phyloP scores from a whole-genome alignment of 495 filamentous ascomycete species.

The Neurospora tetrasperma region DNA sequence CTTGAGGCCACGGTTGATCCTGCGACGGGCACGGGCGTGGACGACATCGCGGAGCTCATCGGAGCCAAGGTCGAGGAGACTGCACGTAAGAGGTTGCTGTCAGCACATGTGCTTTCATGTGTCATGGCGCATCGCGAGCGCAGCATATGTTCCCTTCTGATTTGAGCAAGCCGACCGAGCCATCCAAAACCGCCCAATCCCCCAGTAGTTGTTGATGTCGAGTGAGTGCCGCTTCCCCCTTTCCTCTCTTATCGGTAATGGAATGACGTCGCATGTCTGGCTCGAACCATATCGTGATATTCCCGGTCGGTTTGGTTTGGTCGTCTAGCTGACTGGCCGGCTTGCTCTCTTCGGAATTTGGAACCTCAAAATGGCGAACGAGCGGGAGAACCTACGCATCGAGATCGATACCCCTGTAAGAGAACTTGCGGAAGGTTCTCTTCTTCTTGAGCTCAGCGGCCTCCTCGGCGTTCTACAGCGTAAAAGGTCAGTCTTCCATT shows the following conservation, averaged over 20 bases:
- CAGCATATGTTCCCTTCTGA: neutral
- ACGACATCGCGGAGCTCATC: constrained; percentile 98
- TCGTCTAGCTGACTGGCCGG: neutral
- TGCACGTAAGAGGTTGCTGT: constrained; percentile 15
- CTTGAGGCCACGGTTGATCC: constrained; percentile 99
- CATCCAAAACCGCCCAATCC: neutral
- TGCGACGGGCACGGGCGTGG: constrained; percentile 93
- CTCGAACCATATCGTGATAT: neutral
- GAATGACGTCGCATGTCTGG: neutral
- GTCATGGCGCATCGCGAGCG: neutral
- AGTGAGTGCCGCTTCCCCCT: neutral
- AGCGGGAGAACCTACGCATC: constrained; percentile 65
- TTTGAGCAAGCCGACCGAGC: neutral
- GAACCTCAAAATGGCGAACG: neutral
- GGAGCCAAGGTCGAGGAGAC: constrained; percentile 93
- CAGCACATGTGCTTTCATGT: constrained; percentile 6
- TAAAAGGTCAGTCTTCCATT: constrained; percentile 30
- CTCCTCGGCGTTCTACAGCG: constrained; percentile 75
- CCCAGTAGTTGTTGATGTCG: neutral
- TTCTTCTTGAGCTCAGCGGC: constrained; percentile 98
- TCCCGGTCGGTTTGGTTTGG: neutral
- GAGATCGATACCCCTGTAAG: constrained; percentile 98
- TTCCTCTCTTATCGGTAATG: neutral
- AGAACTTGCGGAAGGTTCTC: constrained; percentile 99
- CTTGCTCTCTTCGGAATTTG: neutral